Percentiles rank a stretch among this genome's conserved stretches.
phyloP scores from a whole-genome alignment of 768 basidiomycete genomes.

The Pleurotus djamor region DNA sequence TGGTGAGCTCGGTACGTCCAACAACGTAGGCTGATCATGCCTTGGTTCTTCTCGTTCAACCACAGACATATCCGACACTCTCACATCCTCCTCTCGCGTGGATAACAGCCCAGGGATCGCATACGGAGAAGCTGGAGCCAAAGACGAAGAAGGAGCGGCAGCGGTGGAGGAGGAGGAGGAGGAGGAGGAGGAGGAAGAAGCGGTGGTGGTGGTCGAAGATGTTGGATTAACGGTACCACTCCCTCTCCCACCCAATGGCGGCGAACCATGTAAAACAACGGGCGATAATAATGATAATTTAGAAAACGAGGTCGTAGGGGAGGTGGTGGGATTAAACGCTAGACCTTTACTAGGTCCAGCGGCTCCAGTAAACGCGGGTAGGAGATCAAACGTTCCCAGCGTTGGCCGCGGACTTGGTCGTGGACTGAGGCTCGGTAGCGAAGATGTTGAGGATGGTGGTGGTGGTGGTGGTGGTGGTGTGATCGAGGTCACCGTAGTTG shows the following conservation, averaged over 20 bases:
- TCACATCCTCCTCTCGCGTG: too few relatives aligned
- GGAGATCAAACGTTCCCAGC: neutral
- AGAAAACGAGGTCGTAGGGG: conserved; percentile 49
- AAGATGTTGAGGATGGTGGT: too few relatives aligned
- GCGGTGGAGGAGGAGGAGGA: neutral
- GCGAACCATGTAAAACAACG: conserved; percentile 21
- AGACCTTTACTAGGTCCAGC: too few relatives aligned
- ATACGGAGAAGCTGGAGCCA: too few relatives aligned
- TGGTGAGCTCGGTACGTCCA: too few relatives aligned
- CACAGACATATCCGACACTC: too few relatives aligned
- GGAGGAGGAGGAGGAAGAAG: neutral
- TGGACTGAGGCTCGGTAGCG: neutral
- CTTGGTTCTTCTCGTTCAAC: too few relatives aligned
- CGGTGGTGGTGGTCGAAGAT: neutral
- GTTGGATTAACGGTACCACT: too few relatives aligned
- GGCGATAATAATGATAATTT: conserved; percentile 43
- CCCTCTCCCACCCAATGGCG: neutral
- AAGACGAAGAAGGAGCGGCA: neutral
- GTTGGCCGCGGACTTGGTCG: neutral
- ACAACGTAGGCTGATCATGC: too few relatives aligned
- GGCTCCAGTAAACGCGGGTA: neutral
- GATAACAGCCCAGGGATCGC: too few relatives aligned
- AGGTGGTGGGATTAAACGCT: conserved; percentile 15
- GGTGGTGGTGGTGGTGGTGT: neutral
- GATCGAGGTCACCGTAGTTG: conserved; percentile 23